A percentile compares a stretch with the other conserved stretches of the same genome.
These are phyloP conservation scores for Paecilomyces sp. DNA, from an alignment of 2,329 filamentous ascomycete species.

Conservation along the genomic window DNA sequence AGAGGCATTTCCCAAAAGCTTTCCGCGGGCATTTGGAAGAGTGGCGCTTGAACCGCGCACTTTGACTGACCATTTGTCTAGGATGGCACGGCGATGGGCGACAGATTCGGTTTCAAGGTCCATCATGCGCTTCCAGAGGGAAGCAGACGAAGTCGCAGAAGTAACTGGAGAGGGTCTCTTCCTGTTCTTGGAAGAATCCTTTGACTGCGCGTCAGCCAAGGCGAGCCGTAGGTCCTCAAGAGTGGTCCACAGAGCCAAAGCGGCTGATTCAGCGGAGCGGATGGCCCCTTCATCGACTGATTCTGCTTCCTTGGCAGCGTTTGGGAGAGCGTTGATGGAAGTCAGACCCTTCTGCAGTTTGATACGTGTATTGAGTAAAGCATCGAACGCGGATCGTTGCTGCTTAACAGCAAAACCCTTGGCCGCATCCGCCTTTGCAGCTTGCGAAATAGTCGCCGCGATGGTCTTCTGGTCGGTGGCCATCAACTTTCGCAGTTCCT, in stretches of 20 bases:
- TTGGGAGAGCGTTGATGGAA: slow-evolving; percentile 66
- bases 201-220: slow-evolving; percentile 29
- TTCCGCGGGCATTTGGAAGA: slow-evolving; percentile 51
- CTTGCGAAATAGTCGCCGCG: slow-evolving; percentile 56
- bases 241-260: slow-evolving; percentile 75
- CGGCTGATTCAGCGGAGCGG: slow-evolving; percentile 76
- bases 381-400: slow-evolving; percentile 80
- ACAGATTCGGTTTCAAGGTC: slow-evolving; percentile 54
- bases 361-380: slow-evolving; percentile 82
- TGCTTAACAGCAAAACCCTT: slow-evolving; percentile 82
- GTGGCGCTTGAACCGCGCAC: slow-evolving; percentile 50
- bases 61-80: slow-evolving; percentile 89
- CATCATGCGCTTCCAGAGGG: slow-evolving; percentile 67
- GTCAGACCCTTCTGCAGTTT: slow-evolving; percentile 86
- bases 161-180: slow-evolving; percentile 47
- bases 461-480: slow-evolving; percentile 60
- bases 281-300: slow-evolving; percentile 43
- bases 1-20: slow-evolving; percentile 50
- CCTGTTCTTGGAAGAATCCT: slow-evolving; percentile 31
- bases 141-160: slow-evolving; percentile 47
- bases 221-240: slow-evolving; percentile 39
- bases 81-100: slow-evolving; percentile 59
- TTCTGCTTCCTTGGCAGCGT: slow-evolving; percentile 36
- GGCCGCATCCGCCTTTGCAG: slow-evolving; percentile 67
- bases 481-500: slow-evolving; percentile 61